Base-by-base conservation (phyloP, 75 land plant species). In the Pinus tabuliformis region DNA sequence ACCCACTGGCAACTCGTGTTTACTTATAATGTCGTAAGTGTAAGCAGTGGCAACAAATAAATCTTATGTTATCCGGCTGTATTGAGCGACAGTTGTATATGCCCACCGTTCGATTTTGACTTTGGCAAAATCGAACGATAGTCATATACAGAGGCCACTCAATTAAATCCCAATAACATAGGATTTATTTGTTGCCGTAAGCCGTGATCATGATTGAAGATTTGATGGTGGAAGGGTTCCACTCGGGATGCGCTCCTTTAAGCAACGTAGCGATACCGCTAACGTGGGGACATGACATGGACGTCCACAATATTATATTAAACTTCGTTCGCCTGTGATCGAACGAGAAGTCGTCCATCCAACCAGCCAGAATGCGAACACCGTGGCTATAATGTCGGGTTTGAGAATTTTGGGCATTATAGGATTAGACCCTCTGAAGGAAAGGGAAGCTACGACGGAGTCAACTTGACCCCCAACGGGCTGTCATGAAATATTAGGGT, bases 201-300 rank as follows among this genome's bases (percentile, higher is more conserved):
- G n/a, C n/a, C n/a, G n/a, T n/a, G n/a, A n/a, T 95, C 98, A 95
- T 95, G 24, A 95, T 86, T 3, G 98, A 95, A 1, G 98, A 95
- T 17, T 77, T 65, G 49, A 95, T 82, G n/a, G 98, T 92, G 0
- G 91, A 92, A 0, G 93, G 91, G 78, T 89, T 88, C 98, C 98
- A 95, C 0, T 83, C 85, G 0, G 96, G 92, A 68, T 93, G 94
- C 0, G 89, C 92, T 4, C 58, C 89, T 36, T 89, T 92, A 52
- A 95, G 72, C 24, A 95, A 81, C 21, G 91, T 96, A 8, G 90
- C 95, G 2, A 93, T 71, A 17, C 98, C 98, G 57, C 90, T 91
- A 2, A 89, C 89, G 71, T 95, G 98, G 0, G 98, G 98, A 73
- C 98, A 95, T 5, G 98, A 87, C 98, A 95, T 95, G 37, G 96